Evolutionary conservation across 1,139 yeast genomes (phyloP).

Genomic region (Nematodospora anomalae): DNA sequence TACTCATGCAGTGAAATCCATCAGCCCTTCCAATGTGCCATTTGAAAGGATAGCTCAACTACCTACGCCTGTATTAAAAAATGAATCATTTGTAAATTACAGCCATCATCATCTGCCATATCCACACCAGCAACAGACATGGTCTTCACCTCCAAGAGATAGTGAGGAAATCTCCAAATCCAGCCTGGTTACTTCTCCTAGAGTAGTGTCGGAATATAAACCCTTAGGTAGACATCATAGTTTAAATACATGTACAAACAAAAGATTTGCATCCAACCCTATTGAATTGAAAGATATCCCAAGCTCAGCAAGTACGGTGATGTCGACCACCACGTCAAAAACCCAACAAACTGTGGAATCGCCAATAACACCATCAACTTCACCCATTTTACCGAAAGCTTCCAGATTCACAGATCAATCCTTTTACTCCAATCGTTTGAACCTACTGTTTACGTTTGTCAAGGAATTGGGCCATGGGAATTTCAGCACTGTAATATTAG

Average conservation of each 20-base stretch:
- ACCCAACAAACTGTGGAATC: constrained; percentile 13
- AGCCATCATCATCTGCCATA: constrained; percentile 5
- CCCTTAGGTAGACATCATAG: constrained; percentile 29
- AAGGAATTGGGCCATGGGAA: constrained; percentile 56
- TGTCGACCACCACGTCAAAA: constrained; percentile 9
- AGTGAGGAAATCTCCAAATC: constrained; percentile 1
- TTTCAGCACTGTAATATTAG: constrained; percentile 58
- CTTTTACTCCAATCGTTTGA: constrained; percentile 17
- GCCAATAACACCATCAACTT: constrained; percentile 15
- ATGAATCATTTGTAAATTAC: constrained; percentile 28
- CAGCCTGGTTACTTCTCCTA: constrained; percentile 8
- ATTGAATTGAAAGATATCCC: constrained; percentile 15
- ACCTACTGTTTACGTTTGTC: constrained; percentile 22
- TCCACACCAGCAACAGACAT: constrained; percentile 3
- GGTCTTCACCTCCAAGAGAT: constrained; percentile 11
- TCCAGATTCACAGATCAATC: constrained; percentile 13
- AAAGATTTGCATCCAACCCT: constrained; percentile 27
- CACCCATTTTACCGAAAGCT: constrained; percentile 9
- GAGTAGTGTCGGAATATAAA: constrained; percentile 38
- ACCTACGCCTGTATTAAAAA: constrained; percentile 54
- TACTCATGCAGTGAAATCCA: constrained; percentile 2
- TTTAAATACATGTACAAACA: constrained; percentile 16
- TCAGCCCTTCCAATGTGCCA: constrained; percentile 14
- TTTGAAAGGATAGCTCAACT: constrained; percentile 49
- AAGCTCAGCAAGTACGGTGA: constrained; percentile 9